A percentile compares a stretch with the other conserved stretches of the same genome.
Conservation (phyloP, 768 basidiomycete genomes). For the Tubosaeta sp. region DNA sequence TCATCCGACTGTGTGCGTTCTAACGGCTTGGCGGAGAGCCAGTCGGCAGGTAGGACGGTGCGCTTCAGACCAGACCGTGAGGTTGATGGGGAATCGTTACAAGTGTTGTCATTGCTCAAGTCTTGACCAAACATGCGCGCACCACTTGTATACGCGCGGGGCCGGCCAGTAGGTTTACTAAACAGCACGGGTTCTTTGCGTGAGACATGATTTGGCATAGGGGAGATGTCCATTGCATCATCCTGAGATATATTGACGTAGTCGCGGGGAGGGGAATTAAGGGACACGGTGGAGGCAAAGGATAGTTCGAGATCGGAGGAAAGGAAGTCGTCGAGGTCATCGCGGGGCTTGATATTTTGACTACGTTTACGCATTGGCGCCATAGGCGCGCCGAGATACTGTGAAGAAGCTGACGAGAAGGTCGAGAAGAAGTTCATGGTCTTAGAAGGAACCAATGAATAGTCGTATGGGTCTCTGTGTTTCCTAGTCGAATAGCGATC, state of each 20-base stretch:
- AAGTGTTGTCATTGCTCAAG: slow-evolving; percentile 52
- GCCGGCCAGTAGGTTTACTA: slow-evolving; percentile 38
- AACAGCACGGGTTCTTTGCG: slow-evolving; percentile 28
- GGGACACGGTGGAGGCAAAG: slow-evolving; percentile 78
- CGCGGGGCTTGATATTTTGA: slow-evolving; percentile 39
- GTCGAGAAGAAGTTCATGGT: slow-evolving; percentile 56
- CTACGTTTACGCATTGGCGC: slow-evolving; percentile 47
- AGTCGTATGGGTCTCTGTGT: slow-evolving; percentile 37
- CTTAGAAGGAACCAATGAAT: slow-evolving; percentile 24
- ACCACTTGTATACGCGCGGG: slow-evolving; percentile 62
- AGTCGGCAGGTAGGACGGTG: slow-evolving; percentile 60
- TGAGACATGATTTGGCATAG: slow-evolving; percentile 41
- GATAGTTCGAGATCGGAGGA: slow-evolving; percentile 79
- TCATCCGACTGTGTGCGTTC: slow-evolving; percentile 21
- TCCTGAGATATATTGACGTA: slow-evolving; percentile 43
- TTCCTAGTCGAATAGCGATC: slow-evolving; percentile 43
- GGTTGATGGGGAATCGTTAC: slow-evolving; percentile 30
- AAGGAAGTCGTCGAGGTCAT: slow-evolving; percentile 62
- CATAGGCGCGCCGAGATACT: slow-evolving; percentile 38
- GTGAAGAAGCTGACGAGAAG: slow-evolving; percentile 38
- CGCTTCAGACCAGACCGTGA: slow-evolving; percentile 42
- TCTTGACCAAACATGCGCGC: slow-evolving; percentile 72
- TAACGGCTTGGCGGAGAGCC: slow-evolving; percentile 37
- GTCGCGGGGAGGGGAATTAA: slow-evolving; percentile 64
- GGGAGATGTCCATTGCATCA: slow-evolving; percentile 82